These are phyloP conservation scores for Candida manassasensis DNA, from an alignment of 805 yeast genomes.

Conservation along the genomic window DNA sequence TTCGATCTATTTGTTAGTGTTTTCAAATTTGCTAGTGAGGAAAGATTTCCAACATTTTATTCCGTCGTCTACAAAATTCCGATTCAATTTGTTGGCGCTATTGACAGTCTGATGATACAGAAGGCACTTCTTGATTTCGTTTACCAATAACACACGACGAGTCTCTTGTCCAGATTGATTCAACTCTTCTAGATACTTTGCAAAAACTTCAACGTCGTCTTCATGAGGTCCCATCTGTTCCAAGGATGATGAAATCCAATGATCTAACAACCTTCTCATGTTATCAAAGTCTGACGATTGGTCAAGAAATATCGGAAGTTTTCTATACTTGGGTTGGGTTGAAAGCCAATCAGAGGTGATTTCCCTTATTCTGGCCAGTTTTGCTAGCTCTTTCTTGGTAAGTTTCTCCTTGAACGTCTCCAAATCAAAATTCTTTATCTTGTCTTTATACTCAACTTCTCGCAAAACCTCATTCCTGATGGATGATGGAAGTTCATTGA, in stretches of 20 bases:
- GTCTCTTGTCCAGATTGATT: constrained; percentile 12
- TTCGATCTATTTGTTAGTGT: background rate
- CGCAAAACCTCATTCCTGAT: constrained; percentile 32
- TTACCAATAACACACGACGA: constrained; percentile 16
- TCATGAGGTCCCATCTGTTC: constrained; percentile 32
- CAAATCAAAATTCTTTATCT: constrained; percentile 20
- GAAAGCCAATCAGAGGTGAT: constrained; percentile 20
- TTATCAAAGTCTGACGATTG: constrained; percentile 7
- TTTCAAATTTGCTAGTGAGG: background rate
- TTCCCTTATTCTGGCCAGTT: constrained; percentile 10
- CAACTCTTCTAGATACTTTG: constrained; percentile 16
- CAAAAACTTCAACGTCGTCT: constrained; percentile 24
- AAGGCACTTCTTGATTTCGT: constrained; percentile 8
- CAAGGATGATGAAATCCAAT: constrained; percentile 25
- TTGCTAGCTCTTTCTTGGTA: constrained; percentile 9
- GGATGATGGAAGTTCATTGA: constrained; percentile 36
- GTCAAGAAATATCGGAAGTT: constrained; percentile 13
- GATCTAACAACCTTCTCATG: constrained; percentile 15
- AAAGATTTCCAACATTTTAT: constrained; percentile 8
- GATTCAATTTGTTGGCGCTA: constrained; percentile 2
- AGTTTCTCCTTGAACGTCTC: constrained; percentile 26
- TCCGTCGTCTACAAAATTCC: constrained; percentile 7
- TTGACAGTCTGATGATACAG: background rate
- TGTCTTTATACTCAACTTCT: constrained; percentile 28
- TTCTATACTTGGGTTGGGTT: constrained; percentile 11